These are phyloP conservation scores for Vigna hirtella DNA, from an alignment of 306 rosid genomes.

Conservation along the genomic window DNA sequence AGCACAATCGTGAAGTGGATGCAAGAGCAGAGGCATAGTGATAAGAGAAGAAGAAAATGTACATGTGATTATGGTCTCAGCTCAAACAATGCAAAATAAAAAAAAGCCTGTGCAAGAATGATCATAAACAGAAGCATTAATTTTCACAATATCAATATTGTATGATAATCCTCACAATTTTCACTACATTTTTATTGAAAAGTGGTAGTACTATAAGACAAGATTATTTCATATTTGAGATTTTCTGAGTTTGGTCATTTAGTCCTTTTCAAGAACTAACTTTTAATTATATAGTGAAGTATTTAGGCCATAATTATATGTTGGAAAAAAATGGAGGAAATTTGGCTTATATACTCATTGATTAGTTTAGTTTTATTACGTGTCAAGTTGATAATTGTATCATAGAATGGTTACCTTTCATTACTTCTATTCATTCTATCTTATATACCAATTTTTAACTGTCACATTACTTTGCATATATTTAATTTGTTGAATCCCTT, in stretches of 20 bases:
- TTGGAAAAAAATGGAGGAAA: not conserved
- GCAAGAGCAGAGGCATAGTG: not conserved
- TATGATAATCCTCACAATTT: not conserved
- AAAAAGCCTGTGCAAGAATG: not conserved
- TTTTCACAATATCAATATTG: not conserved
- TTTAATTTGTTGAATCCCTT: conserved; percentile 10
- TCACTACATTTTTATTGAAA: not conserved
- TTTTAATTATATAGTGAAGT: not conserved
- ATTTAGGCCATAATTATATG: not conserved
- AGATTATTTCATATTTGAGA: not conserved
- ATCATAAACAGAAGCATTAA: not conserved
- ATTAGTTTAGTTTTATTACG: not conserved
- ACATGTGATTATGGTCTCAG: not conserved
- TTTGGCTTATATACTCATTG: not conserved
- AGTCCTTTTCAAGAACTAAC: not conserved
- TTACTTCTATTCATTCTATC: not conserved
- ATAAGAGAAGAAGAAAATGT: not conserved
- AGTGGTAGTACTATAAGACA: not conserved
- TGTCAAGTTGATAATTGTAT: not conserved
- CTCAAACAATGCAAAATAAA: not conserved
- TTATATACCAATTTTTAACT: conserved; percentile 2
- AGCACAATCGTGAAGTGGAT: not conserved
- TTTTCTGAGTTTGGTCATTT: conserved; percentile 27
- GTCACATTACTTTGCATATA: not conserved
- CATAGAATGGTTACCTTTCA: not conserved